Evolutionary conservation across 1,284 basidiomycete species (phyloP), one percentile per base, ranked within the genome.

Genomic region (Taiwanofungus camphoratus): DNA sequence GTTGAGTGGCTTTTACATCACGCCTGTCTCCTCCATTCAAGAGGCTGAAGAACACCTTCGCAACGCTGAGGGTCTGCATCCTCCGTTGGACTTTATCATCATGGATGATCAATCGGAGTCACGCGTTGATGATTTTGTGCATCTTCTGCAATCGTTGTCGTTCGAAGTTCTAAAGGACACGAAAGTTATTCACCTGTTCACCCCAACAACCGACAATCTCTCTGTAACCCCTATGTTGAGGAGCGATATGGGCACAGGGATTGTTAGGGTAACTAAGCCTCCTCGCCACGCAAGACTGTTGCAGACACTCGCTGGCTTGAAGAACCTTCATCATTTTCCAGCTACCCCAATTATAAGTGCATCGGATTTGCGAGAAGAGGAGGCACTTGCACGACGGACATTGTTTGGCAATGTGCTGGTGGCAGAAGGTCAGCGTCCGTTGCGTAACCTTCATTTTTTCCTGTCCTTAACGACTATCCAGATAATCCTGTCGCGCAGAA

Each of bases 401-500:
- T 61, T 82, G 4, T 79, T 64, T 52, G 81, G 82, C 13, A 82
- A 80, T 51, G 74, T 84, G 4, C 68, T 86, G 7, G 70, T 86
- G 13, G 82, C 82, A 9, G 82, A 86, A 73, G 81, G 81, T 78
- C 40, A 34, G 58, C 36, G 38, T 5, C 15, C 32, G 13, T 21
- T 26, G 40, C 1, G 18, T 22, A 11, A 5, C 26, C 15, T 12
- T 16, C 11, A 21, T 16, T 20, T 11, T 13, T 32, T 46, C 12
- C n/a, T n/a, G n/a, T n/a, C n/a, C n/a, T n/a, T n/a, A n/a, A n/a
- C n/a, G n/a, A n/a, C n/a, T n/a, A 29, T 36, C 12, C 44, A 83
- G 82, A 85, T 52, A 85, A 85, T 53, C 73, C 75, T 3, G 76
- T 85, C 12, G 79, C 81, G 1, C 81, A 79, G 55, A 74, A 77